Evolutionary conservation across 2,329 filamentous ascomycete genomes (phyloP).

Genomic region (Claviceps sp.): DNA sequence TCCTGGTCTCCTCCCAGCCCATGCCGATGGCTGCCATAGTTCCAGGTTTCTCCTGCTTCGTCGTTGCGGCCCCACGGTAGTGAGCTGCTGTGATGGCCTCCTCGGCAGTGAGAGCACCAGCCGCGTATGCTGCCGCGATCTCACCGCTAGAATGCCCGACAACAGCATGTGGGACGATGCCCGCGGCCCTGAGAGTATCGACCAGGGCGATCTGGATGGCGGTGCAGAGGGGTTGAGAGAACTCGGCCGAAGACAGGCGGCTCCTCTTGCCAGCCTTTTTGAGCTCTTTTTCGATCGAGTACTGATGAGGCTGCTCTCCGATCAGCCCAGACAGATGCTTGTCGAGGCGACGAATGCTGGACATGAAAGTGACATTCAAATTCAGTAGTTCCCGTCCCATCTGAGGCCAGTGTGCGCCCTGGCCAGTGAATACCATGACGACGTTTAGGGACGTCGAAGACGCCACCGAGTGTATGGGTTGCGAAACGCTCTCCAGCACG

Average conservation of each 20-base stretch:
- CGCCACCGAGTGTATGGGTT: not conserved
- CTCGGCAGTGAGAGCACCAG: slow-evolving; percentile 14
- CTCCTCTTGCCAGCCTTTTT: slow-evolving; percentile 10
- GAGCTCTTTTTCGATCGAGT: slow-evolving; percentile 1
- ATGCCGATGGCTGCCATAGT: slow-evolving; percentile 5
- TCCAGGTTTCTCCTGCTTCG: not conserved
- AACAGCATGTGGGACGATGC: slow-evolving; percentile 17
- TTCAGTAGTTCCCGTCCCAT: slow-evolving; percentile 22
- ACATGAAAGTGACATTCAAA: slow-evolving; percentile 6
- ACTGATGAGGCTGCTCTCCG: not conserved
- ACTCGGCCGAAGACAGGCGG: slow-evolving; percentile 20
- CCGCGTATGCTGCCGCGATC: slow-evolving; percentile 26
- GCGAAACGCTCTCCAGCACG: slow-evolving; percentile 2
- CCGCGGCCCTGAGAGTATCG: slow-evolving; percentile 19
- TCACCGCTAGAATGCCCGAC: slow-evolving; percentile 27
- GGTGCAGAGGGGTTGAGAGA: slow-evolving; percentile 37
- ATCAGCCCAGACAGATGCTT: not conserved
- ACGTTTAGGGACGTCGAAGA: not conserved
- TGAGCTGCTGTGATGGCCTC: slow-evolving; percentile 22
- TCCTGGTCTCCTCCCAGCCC: not conserved
- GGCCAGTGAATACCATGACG: slow-evolving; percentile 23
- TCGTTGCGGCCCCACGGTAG: slow-evolving; percentile 11
- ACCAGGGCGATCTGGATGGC: slow-evolving; percentile 37
- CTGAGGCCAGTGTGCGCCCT: slow-evolving; percentile 30
- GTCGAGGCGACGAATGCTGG: slow-evolving; percentile 8